Base-by-base conservation (phyloP, 148 eudicot species). In the Cornus suecica region DNA sequence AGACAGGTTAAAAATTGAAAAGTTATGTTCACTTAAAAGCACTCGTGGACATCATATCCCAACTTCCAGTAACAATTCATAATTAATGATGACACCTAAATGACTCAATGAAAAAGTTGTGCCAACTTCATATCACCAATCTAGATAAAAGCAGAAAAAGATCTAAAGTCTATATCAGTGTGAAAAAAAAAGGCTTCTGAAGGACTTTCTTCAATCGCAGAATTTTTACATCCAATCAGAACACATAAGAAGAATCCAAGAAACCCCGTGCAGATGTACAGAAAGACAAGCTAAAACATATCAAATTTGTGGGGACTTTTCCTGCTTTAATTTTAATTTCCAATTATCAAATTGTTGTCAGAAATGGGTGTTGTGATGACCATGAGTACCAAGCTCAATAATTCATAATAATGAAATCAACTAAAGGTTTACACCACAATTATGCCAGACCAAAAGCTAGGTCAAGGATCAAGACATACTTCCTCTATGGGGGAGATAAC, bases 361-460 rank as follows among this genome's bases (percentile, higher is more conserved):
- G 42, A n/a, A 72, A 32, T 32, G 41, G 23, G 30, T 41, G 74
- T 11, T 41, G 74, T 10, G 32, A 5, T 67, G 63, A 73, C 24
- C 15, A 62, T 37, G 34, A 37, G 8, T 66, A 24, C 68, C 31
- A 45, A 32, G 37, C 65, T n/a, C 13, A 56, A 31, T 5, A 15
- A 23, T 23, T 29, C 31, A 20, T 22, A 24, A 58, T 58, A 22
- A 58, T 3, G 24, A 0, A 58, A 8, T 58, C 76, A 62, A 23
- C 37, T 74, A 34, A 65, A 23, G 20, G 41, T 28, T 63, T n/a
- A 62, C 29, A 73, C 24, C 77, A 34, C 10, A 60, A 73, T 9
- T 58, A 31, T 29, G 77, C 56, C 76, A 63, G 77, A 41, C 65
- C 41, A 65, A 45, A 74, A 58, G 41, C 65, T 30, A 63, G 66